phyloP scores from a whole-genome alignment of 2,329 filamentous ascomycete genomes.

The Pyricularia sp. region DNA sequence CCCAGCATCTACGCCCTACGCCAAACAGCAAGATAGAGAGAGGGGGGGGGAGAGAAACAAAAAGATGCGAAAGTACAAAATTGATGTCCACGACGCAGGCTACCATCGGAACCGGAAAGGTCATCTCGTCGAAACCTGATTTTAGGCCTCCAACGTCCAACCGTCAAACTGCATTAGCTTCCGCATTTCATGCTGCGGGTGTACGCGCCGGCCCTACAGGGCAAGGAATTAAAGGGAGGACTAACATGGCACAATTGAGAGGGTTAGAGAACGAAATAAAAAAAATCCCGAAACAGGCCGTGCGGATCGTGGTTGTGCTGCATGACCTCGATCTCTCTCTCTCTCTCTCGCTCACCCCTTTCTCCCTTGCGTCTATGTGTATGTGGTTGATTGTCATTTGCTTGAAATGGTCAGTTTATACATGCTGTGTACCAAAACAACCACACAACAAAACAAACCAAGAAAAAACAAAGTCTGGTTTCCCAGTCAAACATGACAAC shows the following conservation, averaged over 20 bases:
- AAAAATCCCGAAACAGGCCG: neutral
- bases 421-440: neutral
- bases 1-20: neutral
- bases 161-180: neutral
- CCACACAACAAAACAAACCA: neutral
- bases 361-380: neutral
- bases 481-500: neutral
- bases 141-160: neutral
- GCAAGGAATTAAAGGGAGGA: neutral
- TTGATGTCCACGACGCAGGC: neutral
- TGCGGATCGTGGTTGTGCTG: neutral
- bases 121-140: neutral
- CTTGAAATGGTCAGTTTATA: neutral
- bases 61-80: neutral
- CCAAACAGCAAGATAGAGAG: neutral
- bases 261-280: neutral
- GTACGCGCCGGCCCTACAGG: neutral
- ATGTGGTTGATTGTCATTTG: neutral
- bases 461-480: neutral
- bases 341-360: neutral
- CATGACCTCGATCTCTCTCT: neutral
- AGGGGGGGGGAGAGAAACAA: neutral
- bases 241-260: neutral
- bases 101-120: neutral
- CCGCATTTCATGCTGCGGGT: neutral